Percentiles rank a stretch among this genome's conserved stretches.
These are phyloP conservation scores for Cyphellophora attinorum DNA, from an alignment of 2,329 filamentous ascomycete species.

Conservation along the genomic window DNA sequence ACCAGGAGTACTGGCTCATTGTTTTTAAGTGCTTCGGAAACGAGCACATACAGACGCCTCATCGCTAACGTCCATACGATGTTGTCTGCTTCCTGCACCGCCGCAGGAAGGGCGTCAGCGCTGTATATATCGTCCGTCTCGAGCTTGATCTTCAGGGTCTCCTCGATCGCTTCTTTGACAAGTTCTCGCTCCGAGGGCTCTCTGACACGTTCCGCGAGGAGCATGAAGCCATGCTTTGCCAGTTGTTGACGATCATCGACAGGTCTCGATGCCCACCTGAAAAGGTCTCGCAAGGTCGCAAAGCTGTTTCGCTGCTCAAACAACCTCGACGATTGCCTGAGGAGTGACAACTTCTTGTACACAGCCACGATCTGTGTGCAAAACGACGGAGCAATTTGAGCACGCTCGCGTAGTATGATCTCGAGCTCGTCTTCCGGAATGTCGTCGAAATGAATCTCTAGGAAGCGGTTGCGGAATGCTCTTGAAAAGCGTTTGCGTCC, in stretches of 20 bases:
- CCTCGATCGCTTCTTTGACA: conserved; percentile 82
- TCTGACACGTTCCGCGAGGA: conserved; percentile 88
- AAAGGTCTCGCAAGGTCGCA: conserved; percentile 88
- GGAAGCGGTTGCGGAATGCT: conserved; percentile 91
- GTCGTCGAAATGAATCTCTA: conserved; percentile 96
- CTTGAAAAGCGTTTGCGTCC: conserved; percentile 87
- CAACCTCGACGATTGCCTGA: conserved; percentile 80
- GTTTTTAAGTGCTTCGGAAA: conserved; percentile 76
- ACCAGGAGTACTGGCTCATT: conserved; percentile 92
- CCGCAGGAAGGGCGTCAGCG: conserved; percentile 19
- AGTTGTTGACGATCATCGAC: conserved; percentile 82
- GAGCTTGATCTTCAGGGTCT: conserved; percentile 77
- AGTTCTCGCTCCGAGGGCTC: conserved; percentile 75
- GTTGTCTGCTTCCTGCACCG: conserved; percentile 19
- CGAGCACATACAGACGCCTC: conserved; percentile 80
- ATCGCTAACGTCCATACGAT: conserved; percentile 96
- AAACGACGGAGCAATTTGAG: conserved; percentile 82
- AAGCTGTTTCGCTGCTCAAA: conserved; percentile 98
- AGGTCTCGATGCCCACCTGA: conserved; percentile 81
- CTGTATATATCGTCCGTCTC: conserved; percentile 67
- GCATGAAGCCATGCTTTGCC: conserved; percentile 88
- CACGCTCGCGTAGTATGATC: conserved; percentile 79
- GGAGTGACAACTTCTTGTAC: conserved; percentile 81
- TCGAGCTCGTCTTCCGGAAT: conserved; percentile 93
- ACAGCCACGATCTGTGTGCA: conserved; percentile 85